A percentile compares a stretch with the other conserved stretches of the same genome.
Conservation (phyloP, 2,329 filamentous ascomycete genomes). For the Fusarium coicis region DNA sequence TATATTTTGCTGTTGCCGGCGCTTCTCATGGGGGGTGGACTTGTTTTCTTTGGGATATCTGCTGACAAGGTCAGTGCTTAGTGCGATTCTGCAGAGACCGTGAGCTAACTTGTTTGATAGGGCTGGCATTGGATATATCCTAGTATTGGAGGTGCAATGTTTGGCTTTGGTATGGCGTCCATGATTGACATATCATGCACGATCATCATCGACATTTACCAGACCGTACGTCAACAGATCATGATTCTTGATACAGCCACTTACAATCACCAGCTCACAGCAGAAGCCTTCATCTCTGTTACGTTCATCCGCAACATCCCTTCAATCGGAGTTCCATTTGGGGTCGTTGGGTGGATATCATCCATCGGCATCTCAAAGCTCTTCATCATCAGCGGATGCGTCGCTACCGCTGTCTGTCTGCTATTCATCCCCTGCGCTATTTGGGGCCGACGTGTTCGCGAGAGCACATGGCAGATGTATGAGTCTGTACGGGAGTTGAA, state of each 20-base stretch:
- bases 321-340: conserved; percentile 45
- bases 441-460: conserved; percentile 37
- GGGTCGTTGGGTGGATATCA: conserved; percentile 45
- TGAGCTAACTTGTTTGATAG: conserved; percentile 31
- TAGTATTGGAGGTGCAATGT: conserved; percentile 49
- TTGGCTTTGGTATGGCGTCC: conserved; percentile 52
- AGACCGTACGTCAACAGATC: conserved; percentile 1
- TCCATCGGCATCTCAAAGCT: conserved; percentile 45
- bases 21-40: conserved; percentile 47
- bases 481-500: background rate
- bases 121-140: conserved; percentile 57
- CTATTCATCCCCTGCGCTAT: conserved; percentile 44
- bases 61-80: conserved; percentile 44
- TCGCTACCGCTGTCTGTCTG: conserved; percentile 36
- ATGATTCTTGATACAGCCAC: accelerated
- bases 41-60: conserved; percentile 53
- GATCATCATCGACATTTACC: conserved; percentile 50
- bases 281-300: conserved; percentile 46
- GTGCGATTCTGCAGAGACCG: too few relatives aligned
- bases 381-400: conserved; percentile 41
- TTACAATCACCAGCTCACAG: conserved; percentile 12
- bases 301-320: conserved; percentile 47
- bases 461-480: conserved; percentile 21
- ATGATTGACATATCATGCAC: conserved; percentile 51
- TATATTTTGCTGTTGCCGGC: conserved; percentile 45